A percentile compares a stretch with the other conserved stretches of the same genome.
These are phyloP conservation scores for Cucumis hystrix DNA, from an alignment of 306 rosid genomes.

Conservation along the genomic window DNA sequence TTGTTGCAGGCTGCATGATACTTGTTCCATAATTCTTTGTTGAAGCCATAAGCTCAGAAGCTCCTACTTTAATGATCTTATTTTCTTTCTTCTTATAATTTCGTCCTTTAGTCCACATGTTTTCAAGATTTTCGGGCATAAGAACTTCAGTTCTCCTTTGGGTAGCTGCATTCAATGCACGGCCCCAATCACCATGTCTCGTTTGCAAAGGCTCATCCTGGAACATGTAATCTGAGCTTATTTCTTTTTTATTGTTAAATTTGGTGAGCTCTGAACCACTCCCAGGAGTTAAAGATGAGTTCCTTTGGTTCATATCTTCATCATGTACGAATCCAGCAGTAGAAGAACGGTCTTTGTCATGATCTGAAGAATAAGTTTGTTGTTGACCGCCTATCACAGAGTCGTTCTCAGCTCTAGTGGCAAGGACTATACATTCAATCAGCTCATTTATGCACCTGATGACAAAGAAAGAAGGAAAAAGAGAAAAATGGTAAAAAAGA, in stretches of 20 bases:
- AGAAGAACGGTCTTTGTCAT: conserved; percentile 32
- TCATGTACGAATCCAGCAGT: conserved; percentile 9
- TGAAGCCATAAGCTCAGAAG: conserved; percentile 32
- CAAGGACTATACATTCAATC: conserved; percentile 55
- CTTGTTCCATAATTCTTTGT: conserved; percentile 23
- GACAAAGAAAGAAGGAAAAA: conserved; percentile 7
- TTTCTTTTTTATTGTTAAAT: conserved; percentile 24
- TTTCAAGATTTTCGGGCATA: conserved; percentile 94
- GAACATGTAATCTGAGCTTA: conserved; percentile 10
- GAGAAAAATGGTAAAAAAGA: not conserved
- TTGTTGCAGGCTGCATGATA: conserved; percentile 18
- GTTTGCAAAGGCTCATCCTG: conserved; percentile 35
- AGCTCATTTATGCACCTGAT: conserved; percentile 81
- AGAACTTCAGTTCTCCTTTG: conserved; percentile 94
- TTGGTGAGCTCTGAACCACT: conserved; percentile 26
- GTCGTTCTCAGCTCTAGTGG: conserved; percentile 34
- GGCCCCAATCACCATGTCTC: conserved; percentile 72
- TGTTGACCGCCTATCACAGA: conserved; percentile 21
- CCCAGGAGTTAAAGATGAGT: conserved; percentile 33
- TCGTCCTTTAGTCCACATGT: conserved; percentile 98
- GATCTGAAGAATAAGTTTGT: conserved; percentile 26
- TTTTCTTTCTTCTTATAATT: conserved; percentile 76
- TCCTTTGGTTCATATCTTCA: conserved; percentile 18
- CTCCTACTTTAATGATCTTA: conserved; percentile 30
- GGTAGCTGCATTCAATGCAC: conserved; percentile 60